Evolutionary conservation across 352 stramenopile species (phyloP), one percentile per base, ranked within the genome.

Genomic region (Globisporangium nagaii): DNA sequence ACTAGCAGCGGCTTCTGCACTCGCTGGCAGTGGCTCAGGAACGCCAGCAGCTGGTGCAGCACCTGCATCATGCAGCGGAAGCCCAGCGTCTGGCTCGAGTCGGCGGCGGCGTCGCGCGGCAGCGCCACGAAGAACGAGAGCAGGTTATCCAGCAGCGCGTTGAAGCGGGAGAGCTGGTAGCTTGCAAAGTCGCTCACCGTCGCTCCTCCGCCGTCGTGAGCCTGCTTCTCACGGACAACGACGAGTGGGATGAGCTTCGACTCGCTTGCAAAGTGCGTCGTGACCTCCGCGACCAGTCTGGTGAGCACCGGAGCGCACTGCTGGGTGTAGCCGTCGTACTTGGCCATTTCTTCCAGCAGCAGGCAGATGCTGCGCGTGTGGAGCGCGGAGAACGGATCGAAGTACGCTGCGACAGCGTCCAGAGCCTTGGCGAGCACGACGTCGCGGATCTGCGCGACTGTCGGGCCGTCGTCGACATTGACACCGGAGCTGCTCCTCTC

Each of bases 21-120:
- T 22, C 75, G 62, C 24, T 72, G 53, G 22, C 75, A 84, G 27
- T 72, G 65, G 39, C 62, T 71, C 48, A 78, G 46, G 36, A 82
- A 90, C 32, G 66, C 71, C 20, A 90, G 71, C 8, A 90, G 57
- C n/a, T 75, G 73, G 44, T 87, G 71, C 3, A 90, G 63, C 24
- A 87, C 46, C 55, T 84, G 73, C 55, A 90, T 70, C 24, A 90
- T 56, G 41, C 63, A 73, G 22, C 65, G 67, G 49, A 90, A 90
- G 25, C 66, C 71, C 11, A 54, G 52, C 15, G 53, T 47, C 47
- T 75, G 68, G 5, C 68, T 56, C 24, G 44, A 56, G 35, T 1
- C 34, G 32, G 57, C 20, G 12, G 22, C 36, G 1, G 40, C 12
- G 3, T 63, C 65, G 35, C 58, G 68, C 0, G 77, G 73, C 8